Evolutionary conservation across 768 basidiomycete species (phyloP), one percentile per base, ranked within the genome.

Genomic region (Lactarius quietus): DNA sequence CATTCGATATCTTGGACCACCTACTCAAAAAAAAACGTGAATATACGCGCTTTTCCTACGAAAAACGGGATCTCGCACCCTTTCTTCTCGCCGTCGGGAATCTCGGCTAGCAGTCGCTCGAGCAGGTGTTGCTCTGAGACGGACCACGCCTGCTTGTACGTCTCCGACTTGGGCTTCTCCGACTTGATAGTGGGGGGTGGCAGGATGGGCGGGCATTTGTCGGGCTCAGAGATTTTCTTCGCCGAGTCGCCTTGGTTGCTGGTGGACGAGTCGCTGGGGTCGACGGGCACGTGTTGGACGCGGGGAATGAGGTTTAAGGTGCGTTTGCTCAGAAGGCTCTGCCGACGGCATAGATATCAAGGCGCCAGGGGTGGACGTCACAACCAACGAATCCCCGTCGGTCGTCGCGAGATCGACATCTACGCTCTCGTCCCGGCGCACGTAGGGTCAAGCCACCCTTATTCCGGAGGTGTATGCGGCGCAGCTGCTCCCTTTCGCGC

Each of bases 71-170:
- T 8, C 8, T 75, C 83, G 8, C 64, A 88, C 90, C 90, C 76
- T 74, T 90, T 87, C 73, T 86, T 84, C 76, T 89, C 88, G 23
- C 87, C 86, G 17, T 86, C 87, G 0, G 92, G 92, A 55, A 91
- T 88, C 74, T 90, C 83, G 59, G 88, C 86, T 59, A 93, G 73
- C 53, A 92, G 76, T 31, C 84, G 82, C 72, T 93, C 92, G 1
- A 93, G 81, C 17, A 89, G 76, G 68, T 90, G 87, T 69, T 93
- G 92, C 71, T 92, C 91, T 0, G 82, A 83, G 26, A 85, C 78
- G 3, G 86, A 83, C 92, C 91, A 93, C 1, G 87, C 82, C 65
- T 88, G 86, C 73, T 92, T 92, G 77, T 90, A 93, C n/a, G 90
- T 92, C 68, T 90, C 88, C 0, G 87, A 79, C 70, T 81, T 84